Percentiles rank a stretch among this genome's conserved stretches.
Conservation (phyloP, 345 rosid genomes). For the Eucalyptus guilfoylei region DNA sequence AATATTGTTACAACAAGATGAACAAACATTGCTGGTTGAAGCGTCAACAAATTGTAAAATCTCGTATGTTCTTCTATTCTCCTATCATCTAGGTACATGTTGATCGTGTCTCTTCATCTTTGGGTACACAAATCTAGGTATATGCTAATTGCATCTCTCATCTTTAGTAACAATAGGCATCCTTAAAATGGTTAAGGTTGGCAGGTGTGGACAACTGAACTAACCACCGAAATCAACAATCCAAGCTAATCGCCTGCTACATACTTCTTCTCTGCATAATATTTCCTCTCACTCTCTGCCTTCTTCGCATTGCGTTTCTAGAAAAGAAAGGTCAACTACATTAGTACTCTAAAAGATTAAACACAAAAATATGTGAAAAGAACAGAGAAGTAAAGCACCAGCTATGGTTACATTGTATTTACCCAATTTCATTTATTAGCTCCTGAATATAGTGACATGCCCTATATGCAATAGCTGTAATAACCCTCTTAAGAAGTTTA, state of each 20-base stretch:
- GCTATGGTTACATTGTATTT: background rate
- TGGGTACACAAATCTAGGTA: background rate
- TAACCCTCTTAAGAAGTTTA: background rate
- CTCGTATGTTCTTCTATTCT: background rate
- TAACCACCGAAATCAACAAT: background rate
- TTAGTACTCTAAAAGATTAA: background rate
- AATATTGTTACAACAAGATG: background rate
- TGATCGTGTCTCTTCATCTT: background rate
- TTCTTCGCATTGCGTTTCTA: slow-evolving; percentile 15
- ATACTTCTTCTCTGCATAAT: slow-evolving; percentile 8
- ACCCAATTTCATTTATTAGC: background rate
- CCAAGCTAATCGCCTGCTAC: slow-evolving; percentile 2
- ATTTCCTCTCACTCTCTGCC: slow-evolving; percentile 10
- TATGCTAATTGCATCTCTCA: background rate
- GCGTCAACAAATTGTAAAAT: background rate
- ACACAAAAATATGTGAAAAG: background rate
- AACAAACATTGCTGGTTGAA: background rate
- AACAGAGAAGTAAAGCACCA: background rate
- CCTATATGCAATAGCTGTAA: background rate
- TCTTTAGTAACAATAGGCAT: background rate
- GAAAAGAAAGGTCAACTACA: background rate
- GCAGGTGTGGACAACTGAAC: background rate
- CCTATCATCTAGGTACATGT: background rate
- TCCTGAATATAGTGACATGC: background rate
- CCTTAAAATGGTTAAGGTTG: background rate